Evolutionary conservation across 1,284 basidiomycete genomes (phyloP), one percentile per base, ranked within the genome.

Genomic region (Phlebopus sp.): DNA sequence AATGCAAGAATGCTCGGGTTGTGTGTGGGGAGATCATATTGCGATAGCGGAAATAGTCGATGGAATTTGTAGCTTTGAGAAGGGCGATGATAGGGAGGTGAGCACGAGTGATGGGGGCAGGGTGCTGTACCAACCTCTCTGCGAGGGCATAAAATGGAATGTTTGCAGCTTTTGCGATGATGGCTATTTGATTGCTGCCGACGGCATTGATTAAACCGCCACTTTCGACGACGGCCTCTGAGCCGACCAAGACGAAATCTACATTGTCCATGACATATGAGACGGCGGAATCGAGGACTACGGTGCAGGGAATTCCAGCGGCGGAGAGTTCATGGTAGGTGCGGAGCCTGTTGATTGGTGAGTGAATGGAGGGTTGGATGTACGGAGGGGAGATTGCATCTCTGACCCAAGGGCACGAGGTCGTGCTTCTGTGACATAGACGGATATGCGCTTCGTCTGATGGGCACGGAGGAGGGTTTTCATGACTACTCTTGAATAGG

Each of bases 101-200:
- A 64, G 55, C 47, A 57, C 50, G 57, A 49, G 48, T 54, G 39
- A 47, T 44, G 39, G 47, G 51, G 50, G 44, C 53, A 56, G 35
- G 51, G 50, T 41, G 54, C 36, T 50, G 53, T 50, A 62, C 71
- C 54, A 52, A 88, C 90, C 88, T 93, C 74, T 99, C 95, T 27
- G 95, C 94, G 35, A 97, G 78, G 27, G 94, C 94, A 70, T 97
- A 99, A 66, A 99, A 94, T 2, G 97, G 96, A 66, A 96, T 97
- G 60, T 93, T 90, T 49, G 88, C 83, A 29, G 91, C 87, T 69
- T 95, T 95, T 46, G 97, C 96, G 50, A 97, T 90, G 57, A 98
- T 87, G 2, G 95, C 97, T 61, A 98, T 92, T 68, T 97, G 93
- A 69, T 93, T 95, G 55, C 92, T 95, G 39, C 95, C 96, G 37